These are phyloP conservation scores for Auxenochlorella pyrenoidosa DNA, from an alignment of 139 green algal genomes.

Conservation along the genomic window DNA sequence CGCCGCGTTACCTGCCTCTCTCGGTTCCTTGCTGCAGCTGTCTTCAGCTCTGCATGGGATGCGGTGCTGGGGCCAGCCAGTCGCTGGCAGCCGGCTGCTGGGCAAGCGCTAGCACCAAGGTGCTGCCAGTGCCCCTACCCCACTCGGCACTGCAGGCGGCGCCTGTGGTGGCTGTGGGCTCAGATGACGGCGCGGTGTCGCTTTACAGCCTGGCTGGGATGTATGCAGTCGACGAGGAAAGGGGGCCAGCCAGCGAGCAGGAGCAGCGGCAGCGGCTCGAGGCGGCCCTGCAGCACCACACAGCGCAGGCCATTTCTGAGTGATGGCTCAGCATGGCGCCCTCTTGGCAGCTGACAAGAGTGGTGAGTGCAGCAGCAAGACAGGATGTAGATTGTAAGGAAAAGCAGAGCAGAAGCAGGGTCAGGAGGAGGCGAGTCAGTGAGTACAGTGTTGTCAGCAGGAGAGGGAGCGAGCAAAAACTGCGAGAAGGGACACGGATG, in stretches of 20 bases:
- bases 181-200: slow-evolving; percentile 60
- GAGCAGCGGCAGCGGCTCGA: slow-evolving; percentile 28
- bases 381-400: neutral
- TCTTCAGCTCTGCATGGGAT: neutral
- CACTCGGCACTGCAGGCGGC: slow-evolving; percentile 19
- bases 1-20: neutral
- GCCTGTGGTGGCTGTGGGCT: slow-evolving; percentile 72
- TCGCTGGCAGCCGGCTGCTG: neutral
- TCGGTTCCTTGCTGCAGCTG: neutral
- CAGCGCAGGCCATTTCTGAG: neutral
- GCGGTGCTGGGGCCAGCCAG: neutral
- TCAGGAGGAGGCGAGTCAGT: neutral
- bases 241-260: neutral
- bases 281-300: slow-evolving; percentile 16
- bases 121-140: neutral
- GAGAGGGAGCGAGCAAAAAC: neutral
- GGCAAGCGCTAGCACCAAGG: neutral
- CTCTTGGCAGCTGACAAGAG: neutral
- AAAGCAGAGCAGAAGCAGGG: neutral
- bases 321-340: neutral
- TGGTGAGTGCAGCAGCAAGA: neutral
- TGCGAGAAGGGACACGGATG: neutral
- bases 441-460: neutral
- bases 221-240: neutral
- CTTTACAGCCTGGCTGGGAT: slow-evolving; percentile 58